Evolutionary conservation across 2,329 filamentous ascomycete species (phyloP).

Genomic region (Sphaerulina musiva): DNA sequence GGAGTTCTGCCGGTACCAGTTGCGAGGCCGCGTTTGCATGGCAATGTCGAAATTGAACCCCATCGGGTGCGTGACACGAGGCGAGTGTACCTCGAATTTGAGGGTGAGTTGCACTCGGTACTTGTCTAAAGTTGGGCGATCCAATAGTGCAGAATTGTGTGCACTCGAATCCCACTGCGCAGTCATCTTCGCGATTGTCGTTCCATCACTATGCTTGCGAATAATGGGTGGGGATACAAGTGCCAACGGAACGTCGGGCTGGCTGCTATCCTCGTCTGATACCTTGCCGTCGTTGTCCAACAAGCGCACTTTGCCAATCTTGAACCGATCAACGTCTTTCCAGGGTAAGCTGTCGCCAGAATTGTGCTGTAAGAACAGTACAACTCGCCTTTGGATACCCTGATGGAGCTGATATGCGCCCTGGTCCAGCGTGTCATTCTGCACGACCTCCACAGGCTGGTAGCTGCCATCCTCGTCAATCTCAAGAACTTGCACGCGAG

Average conservation of each 20-base stretch:
- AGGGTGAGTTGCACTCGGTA: slow-evolving; percentile 84
- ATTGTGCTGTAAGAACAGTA: slow-evolving; percentile 83
- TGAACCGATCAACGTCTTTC: slow-evolving; percentile 71
- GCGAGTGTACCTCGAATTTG: slow-evolving; percentile 77
- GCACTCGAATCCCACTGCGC: slow-evolving; percentile 96
- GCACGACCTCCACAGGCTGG: slow-evolving; percentile 83
- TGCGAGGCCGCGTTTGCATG: slow-evolving; percentile 75
- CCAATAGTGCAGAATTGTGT: slow-evolving; percentile 86
- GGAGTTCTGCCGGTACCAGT: slow-evolving; percentile 77
- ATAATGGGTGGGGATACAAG: slow-evolving; percentile 71
- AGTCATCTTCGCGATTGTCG: slow-evolving; percentile 74
- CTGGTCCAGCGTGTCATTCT: slow-evolving; percentile 73
- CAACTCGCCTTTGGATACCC: slow-evolving; percentile 80
- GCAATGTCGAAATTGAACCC: slow-evolving; percentile 74
- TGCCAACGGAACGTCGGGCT: slow-evolving; percentile 69
- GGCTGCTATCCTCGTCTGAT: slow-evolving; percentile 61
- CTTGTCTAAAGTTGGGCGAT: slow-evolving; percentile 86
- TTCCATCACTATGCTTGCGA: slow-evolving; percentile 82
- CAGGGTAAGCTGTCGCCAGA: slow-evolving; percentile 83
- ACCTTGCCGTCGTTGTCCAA: slow-evolving; percentile 80
- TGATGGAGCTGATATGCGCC: slow-evolving; percentile 94
- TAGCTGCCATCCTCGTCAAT: slow-evolving; percentile 88
- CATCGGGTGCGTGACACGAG: slow-evolving; percentile 81
- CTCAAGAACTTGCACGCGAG: slow-evolving; percentile 80
- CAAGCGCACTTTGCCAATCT: slow-evolving; percentile 73